Base-by-base conservation (phyloP, 2,329 filamentous ascomycete genomes). In the Beauveria australis region DNA sequence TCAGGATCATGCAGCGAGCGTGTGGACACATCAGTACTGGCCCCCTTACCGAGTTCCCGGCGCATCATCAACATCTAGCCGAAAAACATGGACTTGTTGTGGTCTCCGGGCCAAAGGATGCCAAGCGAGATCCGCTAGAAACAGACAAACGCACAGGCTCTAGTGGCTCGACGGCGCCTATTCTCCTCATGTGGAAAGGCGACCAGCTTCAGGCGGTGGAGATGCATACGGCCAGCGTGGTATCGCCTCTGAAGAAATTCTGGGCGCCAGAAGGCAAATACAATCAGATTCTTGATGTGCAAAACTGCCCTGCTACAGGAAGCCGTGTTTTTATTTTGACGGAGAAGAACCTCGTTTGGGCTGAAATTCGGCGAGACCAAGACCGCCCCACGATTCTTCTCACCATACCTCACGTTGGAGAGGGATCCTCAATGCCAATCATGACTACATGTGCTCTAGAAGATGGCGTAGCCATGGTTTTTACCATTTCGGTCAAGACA, bases 1-100 rank as follows among this genome's bases (percentile, higher is more conserved):
- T 73, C 37, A 74, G 66, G 12, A 68, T 73, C 19, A 69, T 69
- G 8, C 67, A 74, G 40, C 67, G 60, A 19, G 71, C 72, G 55
- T 74, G 74, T 57, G 82, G 82, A 1, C 76, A 79, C 55, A 75
- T 81, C 7, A 68, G 67, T 16, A 70, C 73, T 47, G 78, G 78
- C 2, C 37, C 76, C 22, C 56, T 76, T 41, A 63, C 66, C 6
- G 66, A 70, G 37, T 64, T 77, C 3, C 74, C 76, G 3, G 61
- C 63, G 7, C 64, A 56, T 19, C 66, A 72, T 19, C 64, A 65
- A 6, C 69, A 70, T 44, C 63, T 68, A 1, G 67, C 72, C 3
- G 71, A 72, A 60, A 75, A 72, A 60, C 76, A 82, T 57, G 77
- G 74, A 7, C 66, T 81, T 19, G 59, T 79, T 3, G 77, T 77